These are phyloP conservation scores for Penicillium italicum DNA, from an alignment of 2,329 filamentous ascomycete species.

Conservation along the genomic window DNA sequence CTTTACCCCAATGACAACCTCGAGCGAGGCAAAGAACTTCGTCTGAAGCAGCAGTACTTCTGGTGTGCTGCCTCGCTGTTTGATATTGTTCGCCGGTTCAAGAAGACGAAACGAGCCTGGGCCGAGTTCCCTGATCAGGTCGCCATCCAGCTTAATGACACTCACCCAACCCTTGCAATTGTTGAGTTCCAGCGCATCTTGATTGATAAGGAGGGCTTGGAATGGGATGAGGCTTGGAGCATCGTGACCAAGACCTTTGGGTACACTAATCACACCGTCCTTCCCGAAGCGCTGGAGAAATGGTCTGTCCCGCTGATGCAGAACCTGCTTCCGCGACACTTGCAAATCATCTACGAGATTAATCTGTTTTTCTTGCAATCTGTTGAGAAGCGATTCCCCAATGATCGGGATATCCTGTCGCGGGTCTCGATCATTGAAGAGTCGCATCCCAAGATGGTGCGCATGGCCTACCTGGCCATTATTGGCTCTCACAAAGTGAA, in stretches of 20 bases:
- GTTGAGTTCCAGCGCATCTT: conserved; percentile 94
- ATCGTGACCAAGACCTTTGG: conserved; percentile 78
- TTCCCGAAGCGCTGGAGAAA: conserved; percentile 95
- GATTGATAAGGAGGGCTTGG: conserved; percentile 80
- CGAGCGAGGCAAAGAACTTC: conserved; percentile 92
- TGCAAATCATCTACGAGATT: conserved; percentile 98
- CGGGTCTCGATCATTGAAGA: conserved; percentile 98
- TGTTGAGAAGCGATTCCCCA: conserved; percentile 86
- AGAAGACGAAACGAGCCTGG: conserved; percentile 92
- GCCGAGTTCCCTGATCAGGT: conserved; percentile 89
- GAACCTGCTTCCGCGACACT: conserved; percentile 85
- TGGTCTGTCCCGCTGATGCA: conserved; percentile 94
- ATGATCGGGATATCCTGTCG: conserved; percentile 77
- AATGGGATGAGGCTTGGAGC: conserved; percentile 89
- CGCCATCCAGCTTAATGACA: conserved; percentile 97
- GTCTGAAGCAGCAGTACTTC: conserved; percentile 99
- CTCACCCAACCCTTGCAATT: conserved; percentile 92
- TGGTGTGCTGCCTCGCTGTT: conserved; percentile 97
- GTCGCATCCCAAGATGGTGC: conserved; percentile 93
- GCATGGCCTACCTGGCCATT: conserved; percentile 93
- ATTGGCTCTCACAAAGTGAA: conserved; percentile 99
- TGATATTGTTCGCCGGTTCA: conserved; percentile 96
- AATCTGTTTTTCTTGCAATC: conserved; percentile 88
- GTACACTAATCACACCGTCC: conserved; percentile 97
- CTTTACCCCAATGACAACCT: conserved; percentile 97